These are phyloP conservation scores for Gymnopus androsaceus DNA, from an alignment of 1,284 basidiomycete species.

Conservation along the genomic window DNA sequence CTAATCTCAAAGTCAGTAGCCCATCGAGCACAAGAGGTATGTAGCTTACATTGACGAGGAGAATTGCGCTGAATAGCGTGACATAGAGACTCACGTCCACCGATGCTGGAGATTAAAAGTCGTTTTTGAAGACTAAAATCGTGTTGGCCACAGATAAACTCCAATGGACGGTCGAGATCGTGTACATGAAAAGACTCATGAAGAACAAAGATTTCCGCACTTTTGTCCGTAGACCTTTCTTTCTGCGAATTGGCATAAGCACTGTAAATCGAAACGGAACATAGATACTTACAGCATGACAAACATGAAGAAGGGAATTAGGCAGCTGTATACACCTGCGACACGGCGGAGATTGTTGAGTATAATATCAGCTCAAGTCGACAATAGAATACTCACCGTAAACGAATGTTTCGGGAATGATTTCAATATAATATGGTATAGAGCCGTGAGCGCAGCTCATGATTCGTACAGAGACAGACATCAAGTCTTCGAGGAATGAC, in stretches of 20 bases:
- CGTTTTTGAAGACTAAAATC: slow-evolving; percentile 15
- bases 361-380: too few relatives aligned
- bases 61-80: slow-evolving; percentile 21
- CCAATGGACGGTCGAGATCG: slow-evolving; percentile 22
- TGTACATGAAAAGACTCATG: slow-evolving; percentile 14
- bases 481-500: too few relatives aligned
- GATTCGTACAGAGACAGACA: too few relatives aligned
- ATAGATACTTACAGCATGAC: slow-evolving; percentile 3
- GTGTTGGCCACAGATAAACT: slow-evolving; percentile 16
- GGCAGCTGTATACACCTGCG: slow-evolving; percentile 10
- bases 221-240: slow-evolving; percentile 1
- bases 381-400: background rate
- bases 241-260: background rate
- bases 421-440: too few relatives aligned
- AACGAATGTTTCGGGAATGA: background rate
- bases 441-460: too few relatives aligned
- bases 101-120: background rate
- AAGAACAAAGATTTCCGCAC: slow-evolving; percentile 5
- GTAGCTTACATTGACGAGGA: slow-evolving; percentile 22
- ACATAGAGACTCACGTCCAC: background rate
- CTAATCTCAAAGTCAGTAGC: too few relatives aligned
- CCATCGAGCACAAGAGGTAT: too few relatives aligned
- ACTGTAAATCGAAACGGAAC: background rate
- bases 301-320: slow-evolving; percentile 5
- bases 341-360: background rate